Percentiles rank a stretch among this genome's conserved stretches.
Evolutionary conservation across 208 protist genomes (phyloP).

Genomic region (Trypanosoma platydactyli): DNA sequence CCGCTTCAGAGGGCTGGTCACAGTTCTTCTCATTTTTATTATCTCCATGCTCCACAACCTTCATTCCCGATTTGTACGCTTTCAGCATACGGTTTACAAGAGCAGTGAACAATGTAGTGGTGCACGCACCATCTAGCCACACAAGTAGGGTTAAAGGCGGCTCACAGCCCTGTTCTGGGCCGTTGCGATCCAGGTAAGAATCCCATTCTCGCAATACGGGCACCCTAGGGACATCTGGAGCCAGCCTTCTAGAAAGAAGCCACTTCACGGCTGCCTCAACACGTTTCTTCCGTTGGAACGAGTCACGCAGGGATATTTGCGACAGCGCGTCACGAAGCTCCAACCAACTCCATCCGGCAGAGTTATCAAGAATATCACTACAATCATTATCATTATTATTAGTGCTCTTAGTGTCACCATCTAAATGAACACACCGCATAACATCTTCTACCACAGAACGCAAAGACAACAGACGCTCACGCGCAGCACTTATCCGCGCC

Average conservation of each 20-base stretch:
- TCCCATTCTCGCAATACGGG: conserved; percentile 36
- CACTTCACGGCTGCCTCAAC: conserved; percentile 15
- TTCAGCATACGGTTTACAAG: conserved; percentile 49
- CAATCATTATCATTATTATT: not conserved
- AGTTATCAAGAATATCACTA: not conserved
- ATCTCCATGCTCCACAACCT: conserved; percentile 11
- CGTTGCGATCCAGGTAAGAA: conserved; percentile 41
- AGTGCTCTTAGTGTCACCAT: conserved; percentile 11
- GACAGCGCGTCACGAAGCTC: conserved; percentile 27
- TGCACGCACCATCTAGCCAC: conserved; percentile 59
- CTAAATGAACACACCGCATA: conserved; percentile 3
- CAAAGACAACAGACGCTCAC: conserved; percentile 62
- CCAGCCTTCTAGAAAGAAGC: conserved; percentile 6
- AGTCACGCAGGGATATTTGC: conserved; percentile 16
- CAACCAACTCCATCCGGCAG: conserved; percentile 27
- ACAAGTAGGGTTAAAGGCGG: conserved; percentile 51
- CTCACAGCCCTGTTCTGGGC: conserved; percentile 39
- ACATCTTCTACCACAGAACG: conserved; percentile 69
- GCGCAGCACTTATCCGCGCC: conserved; percentile 43
- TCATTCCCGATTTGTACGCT: conserved; percentile 20
- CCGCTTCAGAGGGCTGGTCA: conserved; percentile 3
- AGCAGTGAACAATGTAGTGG: conserved; percentile 56
- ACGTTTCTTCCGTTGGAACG: conserved; percentile 16
- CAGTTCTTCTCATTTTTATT: conserved; percentile 1
- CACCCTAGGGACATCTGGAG: not conserved